Evolutionary conservation across 176 grass and related monocot species (phyloP), one percentile per base, ranked within the genome.

Genomic region (Musa schizocarpa): DNA sequence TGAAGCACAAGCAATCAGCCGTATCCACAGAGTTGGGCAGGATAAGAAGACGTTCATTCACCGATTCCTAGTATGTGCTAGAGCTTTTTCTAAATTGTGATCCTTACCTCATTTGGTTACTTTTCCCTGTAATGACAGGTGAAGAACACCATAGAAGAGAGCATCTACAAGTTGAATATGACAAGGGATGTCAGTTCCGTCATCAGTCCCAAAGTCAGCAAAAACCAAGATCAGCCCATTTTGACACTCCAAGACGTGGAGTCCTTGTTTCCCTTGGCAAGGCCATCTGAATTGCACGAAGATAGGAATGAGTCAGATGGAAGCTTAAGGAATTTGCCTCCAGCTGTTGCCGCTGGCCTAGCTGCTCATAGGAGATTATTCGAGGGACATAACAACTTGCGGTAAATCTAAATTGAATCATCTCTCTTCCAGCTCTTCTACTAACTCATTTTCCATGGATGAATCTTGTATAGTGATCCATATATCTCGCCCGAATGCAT

Each of bases 11-110:
- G 94, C 94, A 68, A 97, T 93, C 80, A 91, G 90, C 69, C 87
- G 94, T 67, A 83, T 97, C 73, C 94, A 97, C 74, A 87, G 94
- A 77, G 82, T 97, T 24, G 94, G 94, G n/a, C 94, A 97, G 83
- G 88, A 93, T 48, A 92, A 93, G 77, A 83, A 79, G 67, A 97
- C 94, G 43, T 97, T 91, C 82, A 83, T 97, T 81, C 94, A 97
- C 77, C 90, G 90, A 11, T 93, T 97, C 83, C 72, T 93, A 66
- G 94, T 97, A 88, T 61, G 82, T 13, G 55, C 72, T 25, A 51
- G 34, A 68, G 48, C 34, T 63, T 71, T 29, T 34, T 19, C 16
- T 64, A 74, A 27, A 14, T 82, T 21, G 50, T 0, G 21, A 58
- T 77, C 54, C n/a, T 80, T 59, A 54, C 48, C 20, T 79, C 20